Percentiles rank a stretch among this genome's conserved stretches.
phyloP scores from a whole-genome alignment of 2,329 filamentous ascomycete species.

The Lasiodiplodia gonubiensis region DNA sequence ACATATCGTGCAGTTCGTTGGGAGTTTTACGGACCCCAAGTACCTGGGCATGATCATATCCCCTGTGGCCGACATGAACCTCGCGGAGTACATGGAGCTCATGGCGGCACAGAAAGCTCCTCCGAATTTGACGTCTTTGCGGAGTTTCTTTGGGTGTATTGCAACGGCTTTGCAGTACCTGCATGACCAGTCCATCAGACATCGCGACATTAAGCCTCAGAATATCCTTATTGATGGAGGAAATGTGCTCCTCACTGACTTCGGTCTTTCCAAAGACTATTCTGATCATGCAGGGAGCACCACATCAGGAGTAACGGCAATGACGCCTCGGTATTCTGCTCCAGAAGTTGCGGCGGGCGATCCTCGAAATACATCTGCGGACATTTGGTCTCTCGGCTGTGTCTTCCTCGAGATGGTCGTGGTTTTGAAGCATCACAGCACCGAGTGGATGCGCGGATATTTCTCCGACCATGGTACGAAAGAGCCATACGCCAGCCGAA shows the following conservation, averaged over 20 bases:
- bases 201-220: conserved; percentile 36
- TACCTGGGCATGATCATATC: conserved; percentile 42
- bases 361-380: conserved; percentile 31
- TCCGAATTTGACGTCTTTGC: conserved; percentile 32
- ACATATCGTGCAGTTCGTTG: conserved; percentile 40
- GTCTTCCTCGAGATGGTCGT: conserved; percentile 35
- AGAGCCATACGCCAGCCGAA: not conserved
- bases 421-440: conserved; percentile 31
- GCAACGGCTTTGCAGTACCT: conserved; percentile 38
- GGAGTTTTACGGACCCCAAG: conserved; percentile 42
- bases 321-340: conserved; percentile 33
- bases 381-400: conserved; percentile 36
- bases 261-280: conserved; percentile 35
- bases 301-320: conserved; percentile 29
- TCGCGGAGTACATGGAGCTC: conserved; percentile 39
- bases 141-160: conserved; percentile 44
- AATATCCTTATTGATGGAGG: conserved; percentile 36
- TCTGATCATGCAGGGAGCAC: conserved; percentile 28
- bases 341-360: conserved; percentile 33
- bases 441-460: not conserved
- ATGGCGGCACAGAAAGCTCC: not conserved
- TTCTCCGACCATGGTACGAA: not conserved
- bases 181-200: conserved; percentile 33
- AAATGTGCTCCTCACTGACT: conserved; percentile 34
- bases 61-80: conserved; percentile 45